A percentile compares a stretch with the other conserved stretches of the same genome.
phyloP scores from a whole-genome alignment of 108 stramenopile species.

The Conticribra guillardii region DNA sequence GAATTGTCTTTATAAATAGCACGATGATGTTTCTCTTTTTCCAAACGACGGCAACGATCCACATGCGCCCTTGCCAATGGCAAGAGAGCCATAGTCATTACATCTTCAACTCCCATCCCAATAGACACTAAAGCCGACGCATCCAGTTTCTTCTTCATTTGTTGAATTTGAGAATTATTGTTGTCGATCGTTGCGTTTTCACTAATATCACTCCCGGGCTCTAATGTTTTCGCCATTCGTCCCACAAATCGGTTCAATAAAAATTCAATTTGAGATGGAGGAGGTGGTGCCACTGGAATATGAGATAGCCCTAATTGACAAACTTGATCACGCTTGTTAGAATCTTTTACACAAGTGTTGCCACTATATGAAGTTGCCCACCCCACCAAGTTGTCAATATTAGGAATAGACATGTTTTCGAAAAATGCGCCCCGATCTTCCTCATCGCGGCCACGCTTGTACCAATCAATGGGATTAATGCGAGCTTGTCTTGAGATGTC shows the following conservation, averaged over 20 bases:
- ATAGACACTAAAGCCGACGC: slow-evolving; percentile 60
- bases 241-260: neutral
- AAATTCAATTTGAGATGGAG: slow-evolving; percentile 32
- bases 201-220: neutral
- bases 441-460: neutral
- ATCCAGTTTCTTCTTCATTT: slow-evolving; percentile 34
- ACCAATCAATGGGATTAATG: neutral
- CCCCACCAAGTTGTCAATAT: slow-evolving; percentile 26
- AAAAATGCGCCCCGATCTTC: neutral
- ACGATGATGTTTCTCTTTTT: slow-evolving; percentile 6
- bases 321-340: neutral
- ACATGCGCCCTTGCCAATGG: slow-evolving; percentile 66
- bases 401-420: slow-evolving; percentile 9
- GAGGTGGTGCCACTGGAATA: slow-evolving; percentile 22
- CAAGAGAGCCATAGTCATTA: slow-evolving; percentile 59
- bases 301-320: neutral
- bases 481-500: neutral
- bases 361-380: slow-evolving; percentile 34
- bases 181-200: neutral
- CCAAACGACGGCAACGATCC: slow-evolving; percentile 51
- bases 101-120: slow-evolving; percentile 71
- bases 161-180: neutral
- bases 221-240: neutral
- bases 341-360: slow-evolving; percentile 1
- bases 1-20: neutral